Evolutionary conservation across 1,284 basidiomycete genomes (phyloP).

Genomic region (Tremellales sp.): DNA sequence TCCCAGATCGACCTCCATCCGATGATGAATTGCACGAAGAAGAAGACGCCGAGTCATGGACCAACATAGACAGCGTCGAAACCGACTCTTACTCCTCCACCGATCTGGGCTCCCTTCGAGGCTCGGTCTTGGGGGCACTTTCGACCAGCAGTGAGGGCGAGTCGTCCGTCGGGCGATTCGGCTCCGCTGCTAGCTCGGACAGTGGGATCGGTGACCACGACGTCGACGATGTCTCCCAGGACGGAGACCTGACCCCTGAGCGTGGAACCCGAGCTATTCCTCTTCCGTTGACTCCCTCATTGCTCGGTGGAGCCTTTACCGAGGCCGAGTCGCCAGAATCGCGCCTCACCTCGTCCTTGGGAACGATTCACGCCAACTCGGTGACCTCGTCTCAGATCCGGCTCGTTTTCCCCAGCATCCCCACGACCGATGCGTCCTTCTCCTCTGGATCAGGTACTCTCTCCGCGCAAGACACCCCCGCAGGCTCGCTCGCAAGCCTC

Average conservation of each 20-base stretch:
- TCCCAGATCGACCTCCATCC: slow-evolving; percentile 8
- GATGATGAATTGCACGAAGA: slow-evolving; percentile 10
- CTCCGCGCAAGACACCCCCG: slow-evolving; percentile 18
- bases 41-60: slow-evolving; percentile 20
- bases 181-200: slow-evolving; percentile 8
- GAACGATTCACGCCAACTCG: slow-evolving; percentile 9
- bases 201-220: slow-evolving; percentile 4
- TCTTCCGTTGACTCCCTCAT: no score
- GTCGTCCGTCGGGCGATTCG: slow-evolving; percentile 1
- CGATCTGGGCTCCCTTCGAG: slow-evolving; percentile 68
- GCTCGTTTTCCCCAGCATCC: slow-evolving; percentile 30
- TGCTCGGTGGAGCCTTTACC: slow-evolving; percentile 18
- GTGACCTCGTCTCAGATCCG: slow-evolving; percentile 15
- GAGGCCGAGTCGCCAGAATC: slow-evolving; percentile 24
- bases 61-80: slow-evolving; percentile 9
- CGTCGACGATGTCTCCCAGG: slow-evolving; percentile 4
- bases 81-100: slow-evolving; percentile 23
- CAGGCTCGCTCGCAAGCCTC: slow-evolving; percentile 10
- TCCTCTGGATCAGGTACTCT: slow-evolving; percentile 12
- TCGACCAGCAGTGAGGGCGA: slow-evolving; percentile 46
- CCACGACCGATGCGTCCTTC: slow-evolving; percentile 21
- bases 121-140: slow-evolving; percentile 64
- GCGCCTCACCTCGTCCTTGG: slow-evolving; percentile 11
- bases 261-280: no score
- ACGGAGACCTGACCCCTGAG: no score